phyloP scores from a whole-genome alignment of 2,329 filamentous ascomycete genomes.

The Helminthosporium solani region DNA sequence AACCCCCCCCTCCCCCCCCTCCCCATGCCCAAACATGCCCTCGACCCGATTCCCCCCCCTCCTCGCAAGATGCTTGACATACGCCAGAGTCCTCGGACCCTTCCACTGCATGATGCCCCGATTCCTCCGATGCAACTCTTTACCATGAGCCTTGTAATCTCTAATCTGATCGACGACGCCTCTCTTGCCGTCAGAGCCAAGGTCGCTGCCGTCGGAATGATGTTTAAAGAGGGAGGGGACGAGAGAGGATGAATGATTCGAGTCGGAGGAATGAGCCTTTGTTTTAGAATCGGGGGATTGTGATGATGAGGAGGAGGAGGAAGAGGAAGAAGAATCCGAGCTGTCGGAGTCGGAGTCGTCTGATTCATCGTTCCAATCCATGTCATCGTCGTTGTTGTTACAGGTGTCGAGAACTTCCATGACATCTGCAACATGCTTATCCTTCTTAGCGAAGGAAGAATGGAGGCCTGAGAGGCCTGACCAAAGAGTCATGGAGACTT shows the following conservation, averaged over 20 bases:
- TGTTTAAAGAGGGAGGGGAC: conserved; percentile 26
- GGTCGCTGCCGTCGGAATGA: conserved; percentile 19
- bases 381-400: conserved; percentile 56
- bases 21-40: conserved; percentile 58
- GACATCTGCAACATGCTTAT: conserved; percentile 57
- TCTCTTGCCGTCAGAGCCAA: conserved; percentile 42
- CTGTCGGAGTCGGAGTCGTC: conserved; percentile 21
- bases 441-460: conserved; percentile 55
- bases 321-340: conserved; percentile 34
- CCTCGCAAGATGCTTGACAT: conserved; percentile 60
- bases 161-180: conserved; percentile 55
- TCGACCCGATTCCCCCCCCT: conserved; percentile 49
- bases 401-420: conserved; percentile 65
- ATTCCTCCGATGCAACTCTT: conserved; percentile 52
- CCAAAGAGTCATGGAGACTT: conserved; percentile 61
- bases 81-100: conserved; percentile 56
- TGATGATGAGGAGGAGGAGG: conserved; percentile 17
- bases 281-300: too few species aligned
- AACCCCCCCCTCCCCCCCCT: conserved; percentile 55
- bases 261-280: too few species aligned
- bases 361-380: conserved; percentile 34
- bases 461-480: conserved; percentile 62
- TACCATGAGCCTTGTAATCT: conserved; percentile 49
- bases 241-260: conserved; percentile 23
- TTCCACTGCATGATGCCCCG: conserved; percentile 74